phyloP scores from a whole-genome alignment of 164 flowering plant genomes.

The Magnolia kwangsiensis region DNA sequence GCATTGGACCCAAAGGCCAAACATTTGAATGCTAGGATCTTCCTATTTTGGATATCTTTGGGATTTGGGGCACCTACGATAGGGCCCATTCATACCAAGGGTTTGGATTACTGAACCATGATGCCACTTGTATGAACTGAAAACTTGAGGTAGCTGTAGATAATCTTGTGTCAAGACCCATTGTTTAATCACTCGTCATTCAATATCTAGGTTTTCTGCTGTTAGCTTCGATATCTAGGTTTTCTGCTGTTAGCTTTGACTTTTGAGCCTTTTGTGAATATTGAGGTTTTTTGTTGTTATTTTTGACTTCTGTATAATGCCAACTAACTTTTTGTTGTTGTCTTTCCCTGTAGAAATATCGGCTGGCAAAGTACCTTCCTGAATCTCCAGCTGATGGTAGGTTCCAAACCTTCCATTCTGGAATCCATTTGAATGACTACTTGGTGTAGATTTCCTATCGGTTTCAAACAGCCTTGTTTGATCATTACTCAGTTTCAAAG shows the following conservation, averaged over 20 bases:
- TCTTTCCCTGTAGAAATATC: conserved; percentile 45
- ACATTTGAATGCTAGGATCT: no score
- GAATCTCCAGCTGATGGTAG: conserved; percentile 62
- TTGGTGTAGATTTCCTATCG: not conserved
- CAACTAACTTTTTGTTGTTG: not conserved
- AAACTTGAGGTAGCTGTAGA: no score
- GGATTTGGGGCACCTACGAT: no score
- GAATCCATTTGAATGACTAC: not conserved
- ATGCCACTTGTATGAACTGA: no score
- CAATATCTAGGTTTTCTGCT: not conserved
- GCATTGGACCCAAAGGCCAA: no score
- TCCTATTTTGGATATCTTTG: no score
- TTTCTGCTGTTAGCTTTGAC: not conserved
- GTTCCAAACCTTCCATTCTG: not conserved
- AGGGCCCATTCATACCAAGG: no score
- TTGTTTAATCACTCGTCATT: no score
- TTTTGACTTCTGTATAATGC: not conserved
- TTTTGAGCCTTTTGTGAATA: not conserved
- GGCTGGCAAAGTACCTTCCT: conserved; percentile 66
- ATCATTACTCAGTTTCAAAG: not conserved
- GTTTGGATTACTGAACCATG: no score
- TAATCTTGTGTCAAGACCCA: no score
- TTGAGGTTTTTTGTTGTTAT: not conserved
- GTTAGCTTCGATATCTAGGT: not conserved
- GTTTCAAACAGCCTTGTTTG: not conserved